Conservation (phyloP, 257 asterid genomes). For the Lycium barbarum region DNA sequence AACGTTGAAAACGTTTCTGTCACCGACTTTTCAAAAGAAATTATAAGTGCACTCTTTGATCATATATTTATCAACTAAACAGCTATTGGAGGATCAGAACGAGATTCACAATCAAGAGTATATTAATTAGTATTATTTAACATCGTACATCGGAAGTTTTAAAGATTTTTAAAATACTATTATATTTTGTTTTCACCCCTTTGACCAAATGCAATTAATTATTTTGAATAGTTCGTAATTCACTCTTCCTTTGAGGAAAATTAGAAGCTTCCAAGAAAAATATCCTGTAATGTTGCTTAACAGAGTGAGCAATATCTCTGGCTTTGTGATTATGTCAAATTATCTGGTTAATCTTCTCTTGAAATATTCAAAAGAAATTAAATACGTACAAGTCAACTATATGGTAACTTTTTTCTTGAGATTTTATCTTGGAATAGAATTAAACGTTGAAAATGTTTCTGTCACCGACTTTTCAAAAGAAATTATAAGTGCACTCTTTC, state of each 20-base stretch:
- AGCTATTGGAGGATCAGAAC: neutral
- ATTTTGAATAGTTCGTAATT: neutral
- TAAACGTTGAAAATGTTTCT: neutral
- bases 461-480: neutral
- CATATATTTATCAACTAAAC: neutral
- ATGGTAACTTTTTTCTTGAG: constrained; percentile 9
- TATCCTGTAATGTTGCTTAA: constrained; percentile 50
- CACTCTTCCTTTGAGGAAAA: neutral
- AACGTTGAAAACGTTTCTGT: neutral
- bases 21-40: neutral
- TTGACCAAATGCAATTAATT: neutral
- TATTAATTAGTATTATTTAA: too few relatives aligned
- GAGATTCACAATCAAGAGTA: neutral
- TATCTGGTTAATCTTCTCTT: constrained; percentile 49
- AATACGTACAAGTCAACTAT: constrained; percentile 17
- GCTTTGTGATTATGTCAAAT: constrained; percentile 37
- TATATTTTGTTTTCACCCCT: too few relatives aligned
- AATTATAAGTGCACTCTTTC: neutral
- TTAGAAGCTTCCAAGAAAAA: constrained; percentile 15
- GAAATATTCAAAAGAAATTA: constrained; percentile 3
- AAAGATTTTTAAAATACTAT: too few relatives aligned
- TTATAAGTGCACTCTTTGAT: neutral
- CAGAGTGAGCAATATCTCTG: constrained; percentile 45
- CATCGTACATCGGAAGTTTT: too few relatives aligned
- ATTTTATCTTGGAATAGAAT: neutral